Percentiles rank a stretch among this genome's conserved stretches.
phyloP scores from a whole-genome alignment of 2,329 filamentous ascomycete genomes.

The Fusarium virguliforme region DNA sequence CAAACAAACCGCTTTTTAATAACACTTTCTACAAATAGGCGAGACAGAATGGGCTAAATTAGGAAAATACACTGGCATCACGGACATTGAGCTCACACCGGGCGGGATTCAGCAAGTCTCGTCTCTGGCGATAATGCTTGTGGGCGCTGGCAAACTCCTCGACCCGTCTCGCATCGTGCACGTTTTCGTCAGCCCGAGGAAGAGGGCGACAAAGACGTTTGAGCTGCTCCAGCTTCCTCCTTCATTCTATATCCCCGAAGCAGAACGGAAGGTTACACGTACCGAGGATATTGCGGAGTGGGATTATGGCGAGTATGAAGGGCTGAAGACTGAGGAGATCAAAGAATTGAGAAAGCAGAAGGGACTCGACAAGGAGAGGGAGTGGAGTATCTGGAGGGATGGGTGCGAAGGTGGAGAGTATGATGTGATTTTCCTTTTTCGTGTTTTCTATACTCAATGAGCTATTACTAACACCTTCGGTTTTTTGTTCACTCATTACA shows the following conservation, averaged over 20 bases:
- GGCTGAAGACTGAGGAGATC: conserved; percentile 68
- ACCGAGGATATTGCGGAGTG: conserved; percentile 72
- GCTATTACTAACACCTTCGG: conserved; percentile 6
- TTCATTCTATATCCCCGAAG: conserved; percentile 47
- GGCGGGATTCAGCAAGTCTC: conserved; percentile 20
- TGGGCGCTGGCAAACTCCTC: conserved; percentile 67
- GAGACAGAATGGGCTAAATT: conserved; percentile 15
- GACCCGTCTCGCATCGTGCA: conserved; percentile 64
- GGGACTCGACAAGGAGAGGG: conserved; percentile 62
- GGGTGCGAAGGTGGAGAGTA: conserved; percentile 72
- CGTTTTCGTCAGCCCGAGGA: conserved; percentile 67
- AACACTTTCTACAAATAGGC: not conserved
- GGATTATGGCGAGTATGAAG: conserved; percentile 77
- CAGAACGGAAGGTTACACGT: conserved; percentile 56
- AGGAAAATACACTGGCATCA: conserved; percentile 21
- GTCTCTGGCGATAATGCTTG: conserved; percentile 55
- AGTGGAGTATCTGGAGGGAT: conserved; percentile 73
- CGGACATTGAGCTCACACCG: conserved; percentile 25
- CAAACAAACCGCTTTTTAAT: not conserved
- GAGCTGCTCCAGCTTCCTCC: conserved; percentile 63
- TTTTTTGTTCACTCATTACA: conserved; percentile 36
- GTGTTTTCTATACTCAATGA: not conserved
- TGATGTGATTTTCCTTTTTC: conserved; percentile 29
- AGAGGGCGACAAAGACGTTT: conserved; percentile 65
- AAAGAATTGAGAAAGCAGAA: conserved; percentile 60